Evolutionary conservation across 1,139 yeast genomes (phyloP).

Genomic region (Lodderomyces parapsilosis): DNA sequence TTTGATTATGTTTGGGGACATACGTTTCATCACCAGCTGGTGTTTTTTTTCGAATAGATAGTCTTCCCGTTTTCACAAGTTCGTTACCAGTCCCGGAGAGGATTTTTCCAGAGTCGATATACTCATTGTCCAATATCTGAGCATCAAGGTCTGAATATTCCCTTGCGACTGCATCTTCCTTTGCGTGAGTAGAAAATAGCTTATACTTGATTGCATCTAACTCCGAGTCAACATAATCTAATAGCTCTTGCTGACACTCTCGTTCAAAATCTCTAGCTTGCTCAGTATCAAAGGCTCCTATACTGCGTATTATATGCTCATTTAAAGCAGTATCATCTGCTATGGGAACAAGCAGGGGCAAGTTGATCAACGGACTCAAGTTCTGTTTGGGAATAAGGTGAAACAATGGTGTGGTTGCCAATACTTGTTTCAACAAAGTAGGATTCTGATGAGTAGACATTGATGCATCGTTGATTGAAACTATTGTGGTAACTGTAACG

Average conservation of each 20-base stretch:
- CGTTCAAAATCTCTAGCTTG: conserved; percentile 12
- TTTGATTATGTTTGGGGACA: conserved; percentile 15
- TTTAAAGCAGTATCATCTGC: conserved; percentile 5
- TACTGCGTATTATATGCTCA: neutral
- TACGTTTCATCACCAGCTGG: conserved; percentile 12
- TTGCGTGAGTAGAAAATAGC: conserved; percentile 8
- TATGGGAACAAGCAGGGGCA: conserved; percentile 8
- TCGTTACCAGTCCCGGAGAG: conserved; percentile 1
- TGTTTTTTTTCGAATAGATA: conserved; percentile 17
- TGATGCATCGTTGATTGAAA: conserved; percentile 1
- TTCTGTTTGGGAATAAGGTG: conserved; percentile 32
- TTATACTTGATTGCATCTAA: conserved; percentile 16
- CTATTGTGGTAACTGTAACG: too few relatives aligned
- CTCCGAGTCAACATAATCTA: conserved; percentile 16
- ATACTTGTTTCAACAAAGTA: conserved; percentile 21
- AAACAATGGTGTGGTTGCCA: conserved; percentile 27
- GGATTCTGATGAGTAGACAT: conserved; percentile 13
- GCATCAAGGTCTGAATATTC: conserved; percentile 7
- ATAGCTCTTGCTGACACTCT: conserved; percentile 19
- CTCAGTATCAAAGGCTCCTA: conserved; percentile 5
- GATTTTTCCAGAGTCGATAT: neutral
- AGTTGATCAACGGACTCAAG: conserved; percentile 21
- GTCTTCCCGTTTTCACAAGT: conserved; percentile 8
- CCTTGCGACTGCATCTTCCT: neutral
- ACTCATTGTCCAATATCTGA: neutral